A percentile compares a stretch with the other conserved stretches of the same genome.
phyloP scores from a whole-genome alignment of 2,329 filamentous ascomycete species.

The Penicillium griseofulvum region DNA sequence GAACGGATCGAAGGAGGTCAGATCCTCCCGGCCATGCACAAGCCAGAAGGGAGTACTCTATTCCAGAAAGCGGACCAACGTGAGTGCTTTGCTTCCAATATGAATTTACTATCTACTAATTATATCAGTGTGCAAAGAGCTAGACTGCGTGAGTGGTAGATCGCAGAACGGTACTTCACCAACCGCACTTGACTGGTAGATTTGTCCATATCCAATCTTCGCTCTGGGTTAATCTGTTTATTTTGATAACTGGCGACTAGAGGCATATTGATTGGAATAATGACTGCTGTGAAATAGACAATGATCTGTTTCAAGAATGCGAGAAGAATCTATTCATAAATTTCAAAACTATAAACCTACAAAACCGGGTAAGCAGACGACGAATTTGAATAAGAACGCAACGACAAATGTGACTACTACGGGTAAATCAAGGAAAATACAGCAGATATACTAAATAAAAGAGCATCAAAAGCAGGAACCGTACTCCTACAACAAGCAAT shows the following conservation, averaged over 20 bases:
- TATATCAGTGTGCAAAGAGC: conserved; percentile 19
- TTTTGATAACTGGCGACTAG: background rate
- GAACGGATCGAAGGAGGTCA: conserved; percentile 21
- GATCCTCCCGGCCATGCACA: conserved; percentile 27
- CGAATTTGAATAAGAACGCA: background rate
- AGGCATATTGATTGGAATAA: too few species aligned
- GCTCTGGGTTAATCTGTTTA: background rate
- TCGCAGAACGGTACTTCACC: conserved; percentile 4
- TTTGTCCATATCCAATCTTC: too few species aligned
- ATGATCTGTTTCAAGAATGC: background rate
- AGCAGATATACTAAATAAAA: background rate
- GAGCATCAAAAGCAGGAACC: background rate
- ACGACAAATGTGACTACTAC: background rate
- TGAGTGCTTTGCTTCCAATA: conserved; percentile 2
- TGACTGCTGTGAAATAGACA: background rate
- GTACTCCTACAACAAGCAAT: background rate
- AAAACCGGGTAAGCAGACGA: background rate
- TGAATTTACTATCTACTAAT: background rate
- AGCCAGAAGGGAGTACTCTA: conserved; percentile 23
- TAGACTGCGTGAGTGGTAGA: conserved; percentile 16
- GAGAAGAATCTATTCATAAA: background rate
- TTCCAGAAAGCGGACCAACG: conserved; percentile 31
- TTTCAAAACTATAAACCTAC: too few species aligned
- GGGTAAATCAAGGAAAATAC: fast-evolving
- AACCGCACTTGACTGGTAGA: conserved; percentile 17